These are phyloP conservation scores for Petunia secreta DNA, from an alignment of 257 asterid species.

Conservation along the genomic window DNA sequence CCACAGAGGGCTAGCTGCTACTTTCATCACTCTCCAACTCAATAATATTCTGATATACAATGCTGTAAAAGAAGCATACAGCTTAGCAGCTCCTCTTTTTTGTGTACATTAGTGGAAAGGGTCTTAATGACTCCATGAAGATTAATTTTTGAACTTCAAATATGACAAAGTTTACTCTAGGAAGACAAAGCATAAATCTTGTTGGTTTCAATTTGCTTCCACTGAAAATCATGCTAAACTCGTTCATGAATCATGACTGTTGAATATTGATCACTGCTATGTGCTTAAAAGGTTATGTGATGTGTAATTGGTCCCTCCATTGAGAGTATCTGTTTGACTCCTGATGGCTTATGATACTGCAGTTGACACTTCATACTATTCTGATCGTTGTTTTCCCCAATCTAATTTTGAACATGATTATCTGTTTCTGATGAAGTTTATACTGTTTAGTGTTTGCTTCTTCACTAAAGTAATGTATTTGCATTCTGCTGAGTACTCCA, in stretches of 20 bases:
- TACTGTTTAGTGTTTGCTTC: background rate
- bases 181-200: background rate
- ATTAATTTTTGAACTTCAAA: background rate
- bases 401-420: background rate
- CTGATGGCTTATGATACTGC: background rate
- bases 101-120: background rate
- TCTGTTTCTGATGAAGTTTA: background rate
- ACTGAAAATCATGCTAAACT: slow-evolving; percentile 3
- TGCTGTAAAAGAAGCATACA: background rate
- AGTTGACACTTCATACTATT: background rate
- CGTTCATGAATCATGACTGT: too few relatives aligned
- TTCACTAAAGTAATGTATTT: slow-evolving; percentile 3
- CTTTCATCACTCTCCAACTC: background rate
- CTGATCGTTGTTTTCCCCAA: slow-evolving; percentile 15
- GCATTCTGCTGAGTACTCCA: background rate
- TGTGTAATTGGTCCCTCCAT: background rate
- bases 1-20: background rate
- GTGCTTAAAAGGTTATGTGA: background rate
- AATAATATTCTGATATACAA: background rate
- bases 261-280: background rate
- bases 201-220: background rate
- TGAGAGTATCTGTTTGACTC: background rate
- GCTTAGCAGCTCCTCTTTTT: background rate
- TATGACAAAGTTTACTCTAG: background rate
- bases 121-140: background rate